phyloP scores from a whole-genome alignment of 148 eudicot genomes.

The Silene uniflora region DNA sequence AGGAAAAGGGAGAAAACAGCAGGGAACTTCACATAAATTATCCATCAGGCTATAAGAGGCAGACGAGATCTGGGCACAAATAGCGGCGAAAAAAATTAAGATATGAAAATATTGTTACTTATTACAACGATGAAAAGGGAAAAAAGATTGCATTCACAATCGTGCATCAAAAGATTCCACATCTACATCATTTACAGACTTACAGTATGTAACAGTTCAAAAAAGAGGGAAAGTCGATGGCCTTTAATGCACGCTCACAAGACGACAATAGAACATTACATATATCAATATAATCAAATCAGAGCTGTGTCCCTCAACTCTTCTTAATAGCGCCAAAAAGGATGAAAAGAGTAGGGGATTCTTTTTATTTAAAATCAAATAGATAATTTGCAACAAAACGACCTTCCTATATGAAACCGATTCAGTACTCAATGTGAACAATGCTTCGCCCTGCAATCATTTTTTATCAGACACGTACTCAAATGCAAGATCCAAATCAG shows the following conservation, averaged over 20 bases:
- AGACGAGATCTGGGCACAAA: background rate
- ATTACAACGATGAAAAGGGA: too few species aligned
- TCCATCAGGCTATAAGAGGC: background rate
- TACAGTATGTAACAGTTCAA: background rate
- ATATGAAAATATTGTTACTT: background rate
- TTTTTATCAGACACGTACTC: background rate
- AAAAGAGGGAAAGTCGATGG: background rate
- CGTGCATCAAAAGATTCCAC: background rate
- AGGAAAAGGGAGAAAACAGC: background rate
- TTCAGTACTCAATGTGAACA: background rate
- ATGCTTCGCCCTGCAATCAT: background rate
- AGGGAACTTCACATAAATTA: background rate
- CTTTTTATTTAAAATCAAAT: background rate
- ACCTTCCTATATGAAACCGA: background rate
- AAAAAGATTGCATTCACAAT: background rate
- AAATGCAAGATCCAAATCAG: background rate
- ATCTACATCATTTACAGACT: background rate
- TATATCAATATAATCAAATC: background rate
- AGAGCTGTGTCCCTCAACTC: background rate
- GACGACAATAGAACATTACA: background rate
- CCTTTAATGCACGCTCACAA: background rate
- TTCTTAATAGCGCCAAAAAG: background rate
- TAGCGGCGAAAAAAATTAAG: background rate
- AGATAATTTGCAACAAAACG: background rate
- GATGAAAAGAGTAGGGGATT: constrained; percentile 1